Evolutionary conservation across 2,329 filamentous ascomycete genomes (phyloP), one percentile per base, ranked within the genome.

Genomic region (Colletotrichum godetiae): DNA sequence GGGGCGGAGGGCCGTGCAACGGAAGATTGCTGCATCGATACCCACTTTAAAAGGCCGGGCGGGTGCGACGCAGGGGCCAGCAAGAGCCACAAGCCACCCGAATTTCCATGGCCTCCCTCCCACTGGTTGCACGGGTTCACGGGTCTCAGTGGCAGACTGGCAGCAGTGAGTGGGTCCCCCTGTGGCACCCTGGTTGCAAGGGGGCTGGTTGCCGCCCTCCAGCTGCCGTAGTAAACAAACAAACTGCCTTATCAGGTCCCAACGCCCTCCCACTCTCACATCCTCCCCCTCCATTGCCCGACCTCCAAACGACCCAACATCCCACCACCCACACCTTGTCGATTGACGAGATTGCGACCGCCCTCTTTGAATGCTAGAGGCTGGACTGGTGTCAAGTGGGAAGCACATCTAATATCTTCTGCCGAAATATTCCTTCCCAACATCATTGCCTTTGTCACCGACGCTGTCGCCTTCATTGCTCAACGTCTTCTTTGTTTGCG

Each of bases 141-240:
- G 37, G 37, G 37, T 42, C 37, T 42, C 3, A 19, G 37, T 42
- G 13, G 3, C 15, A 15, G 31, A 42, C 6, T 42, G 15, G 15
- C 37, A 42, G 37, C 37, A 42, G 13, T 15, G 13, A 42, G 37
- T 42, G 37, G 37, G 37, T 42, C 37, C 6, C 37, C 37, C 37
- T 35, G 31, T 63, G 46, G 57, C 15, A 65, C 66, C 73, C 69
- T 67, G 49, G 70, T 64, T 66, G 37, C 68, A 68, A 68, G 72
- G 68, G 68, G 70, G 73, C 65, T 73, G 70, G 73, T 73, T 74
- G 71, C 70, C 66, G 73, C 60, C 72, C 67, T 29, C 62, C 37
- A 67, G 42, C 67, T 76, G 74, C 62, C 72, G 70, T 74, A 76
- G 78, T 79, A 82, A 82, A 82, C 80, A 82, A 82, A 82, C 80